Evolutionary conservation across 331 rosid species (phyloP), one percentile per base, ranked within the genome.

Genomic region (Telfairia occidentalis): DNA sequence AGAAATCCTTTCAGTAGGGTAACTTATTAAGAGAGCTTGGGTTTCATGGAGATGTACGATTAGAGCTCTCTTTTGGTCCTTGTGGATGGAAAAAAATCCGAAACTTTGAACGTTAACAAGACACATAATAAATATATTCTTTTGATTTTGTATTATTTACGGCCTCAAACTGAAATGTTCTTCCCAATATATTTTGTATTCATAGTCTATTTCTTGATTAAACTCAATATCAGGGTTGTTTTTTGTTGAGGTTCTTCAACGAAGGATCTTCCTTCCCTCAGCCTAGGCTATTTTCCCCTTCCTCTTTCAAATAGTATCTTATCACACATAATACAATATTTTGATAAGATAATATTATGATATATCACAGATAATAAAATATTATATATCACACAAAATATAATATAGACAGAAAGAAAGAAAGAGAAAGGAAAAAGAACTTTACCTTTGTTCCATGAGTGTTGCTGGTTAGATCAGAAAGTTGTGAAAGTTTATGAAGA

Each of bases 391-490:
- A 9, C 26, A 35, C n/a, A 35, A 37, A 64, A 19, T 9, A 37
- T 64, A 19, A 2, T 38, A 37, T 16, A 30, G 42, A 30, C 30
- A 10, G 4, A 37, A 37, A 64, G 28, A 64, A n/a, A 30, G 24
- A 16, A 16, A 21, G 37, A 61, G 24, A 60, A 6, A 11, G 3
- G 6, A 54, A 16, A 43, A 23, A 70, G 76, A 67, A 26, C 66
- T 87, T 54, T 87, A 90, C 98, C 79, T 86, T 93, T 7, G 87
- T 84, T 57, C 82, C 78, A 88, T 73, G 75, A 54, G 84, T 49
- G 83, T 84, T 82, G 73, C 84, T 60, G 23, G 88, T 87, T 46
- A 89, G 80, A 81, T 83, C 87, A 32, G 90, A 80, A 53, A 91
- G 91, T 37, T 46, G 88, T 5, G 91, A 87, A 55, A 76, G 75